A percentile compares a stretch with the other conserved stretches of the same genome.
Conservation (phyloP, 148 eudicot genomes). For the Chenopodium berlandieri region DNA sequence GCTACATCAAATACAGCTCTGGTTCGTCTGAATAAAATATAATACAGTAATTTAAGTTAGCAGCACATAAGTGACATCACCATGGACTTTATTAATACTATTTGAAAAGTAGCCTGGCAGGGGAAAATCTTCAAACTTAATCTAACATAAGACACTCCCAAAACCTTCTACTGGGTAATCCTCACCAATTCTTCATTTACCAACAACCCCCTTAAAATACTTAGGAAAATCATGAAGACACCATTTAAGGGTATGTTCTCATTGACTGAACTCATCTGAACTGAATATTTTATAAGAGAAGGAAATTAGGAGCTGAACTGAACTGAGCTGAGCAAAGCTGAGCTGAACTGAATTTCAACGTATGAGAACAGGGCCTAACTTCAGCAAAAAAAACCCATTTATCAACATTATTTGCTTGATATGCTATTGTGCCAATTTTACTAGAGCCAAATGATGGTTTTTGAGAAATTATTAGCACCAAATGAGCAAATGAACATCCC, state of each 20-base stretch:
- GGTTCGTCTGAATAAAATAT: slow-evolving; percentile 51
- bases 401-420: neutral
- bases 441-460: neutral
- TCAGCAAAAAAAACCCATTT: neutral
- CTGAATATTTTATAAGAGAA: no score
- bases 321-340: no score
- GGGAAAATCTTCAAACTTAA: neutral
- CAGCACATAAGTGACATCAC: neutral
- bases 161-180: neutral
- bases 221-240: neutral
- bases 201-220: neutral
- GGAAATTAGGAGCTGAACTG: no score
- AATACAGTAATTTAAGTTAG: neutral
- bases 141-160: neutral
- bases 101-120: slow-evolving; percentile 7
- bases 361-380: neutral
- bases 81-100: neutral
- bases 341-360: no score
- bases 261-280: no score
- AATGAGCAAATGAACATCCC: neutral
- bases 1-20: slow-evolving; percentile 68
- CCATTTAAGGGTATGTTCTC: neutral
- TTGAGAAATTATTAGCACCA: neutral
- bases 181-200: neutral
- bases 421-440: neutral